These are phyloP conservation scores for Warburgia ugandensis DNA, from an alignment of 164 flowering plant genomes.

Conservation along the genomic window DNA sequence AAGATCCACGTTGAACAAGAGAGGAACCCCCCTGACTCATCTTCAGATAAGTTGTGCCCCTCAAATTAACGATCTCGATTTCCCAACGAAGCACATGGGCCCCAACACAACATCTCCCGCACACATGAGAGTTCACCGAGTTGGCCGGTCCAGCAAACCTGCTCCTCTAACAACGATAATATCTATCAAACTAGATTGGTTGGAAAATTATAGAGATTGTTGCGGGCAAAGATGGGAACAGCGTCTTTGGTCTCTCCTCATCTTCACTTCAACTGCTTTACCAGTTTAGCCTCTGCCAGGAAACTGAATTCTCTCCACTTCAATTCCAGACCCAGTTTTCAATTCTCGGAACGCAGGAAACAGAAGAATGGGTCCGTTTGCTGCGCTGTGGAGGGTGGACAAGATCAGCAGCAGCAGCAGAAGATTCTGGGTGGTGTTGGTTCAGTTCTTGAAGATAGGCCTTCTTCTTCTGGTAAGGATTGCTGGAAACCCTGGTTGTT, in stretches of 20 bases:
- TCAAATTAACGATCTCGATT: too few species aligned
- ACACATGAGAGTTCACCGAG: too few species aligned
- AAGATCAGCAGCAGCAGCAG: constrained; percentile 26
- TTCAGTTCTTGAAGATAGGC: constrained; percentile 60
- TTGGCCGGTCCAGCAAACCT: too few species aligned
- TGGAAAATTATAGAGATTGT: too few species aligned
- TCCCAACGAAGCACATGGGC: too few species aligned
- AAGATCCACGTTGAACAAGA: too few species aligned
- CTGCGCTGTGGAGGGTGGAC: constrained; percentile 43
- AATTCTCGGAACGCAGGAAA: constrained; percentile 10
- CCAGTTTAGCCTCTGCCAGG: constrained; percentile 15
- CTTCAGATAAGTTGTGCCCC: too few species aligned
- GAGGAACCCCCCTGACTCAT: too few species aligned
- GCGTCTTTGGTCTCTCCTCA: constrained; percentile 41
- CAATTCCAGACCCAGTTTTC: constrained; percentile 13
- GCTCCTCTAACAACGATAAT: too few species aligned
- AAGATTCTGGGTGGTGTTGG: constrained; percentile 22
- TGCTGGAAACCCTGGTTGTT: not conserved
- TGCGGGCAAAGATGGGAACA: constrained; percentile 40
- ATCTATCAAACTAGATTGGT: too few species aligned
- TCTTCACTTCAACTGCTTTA: constrained; percentile 31
- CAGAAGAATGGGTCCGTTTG: constrained; percentile 24
- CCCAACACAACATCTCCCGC: too few species aligned
- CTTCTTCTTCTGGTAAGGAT: constrained; percentile 44
- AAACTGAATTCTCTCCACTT: constrained; percentile 16